Percentiles rank a stretch among this genome's conserved stretches.
These are phyloP conservation scores for Glycyrrhiza uralensis DNA, from an alignment of 306 rosid species.

Conservation along the genomic window DNA sequence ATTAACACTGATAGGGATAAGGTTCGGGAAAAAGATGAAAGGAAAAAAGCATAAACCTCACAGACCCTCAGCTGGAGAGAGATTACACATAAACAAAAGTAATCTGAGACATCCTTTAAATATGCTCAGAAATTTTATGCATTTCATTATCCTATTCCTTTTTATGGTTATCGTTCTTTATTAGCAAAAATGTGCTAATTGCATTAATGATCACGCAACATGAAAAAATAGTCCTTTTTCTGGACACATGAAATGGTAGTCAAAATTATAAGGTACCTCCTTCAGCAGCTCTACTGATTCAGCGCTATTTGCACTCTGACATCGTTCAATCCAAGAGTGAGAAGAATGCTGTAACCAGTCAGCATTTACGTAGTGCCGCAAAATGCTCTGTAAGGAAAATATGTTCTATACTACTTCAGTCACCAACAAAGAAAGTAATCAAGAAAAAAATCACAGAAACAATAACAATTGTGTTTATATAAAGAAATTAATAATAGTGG, in stretches of 20 bases:
- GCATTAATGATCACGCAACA: conserved; percentile 9
- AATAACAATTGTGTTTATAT: background rate
- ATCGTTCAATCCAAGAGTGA: conserved; percentile 67
- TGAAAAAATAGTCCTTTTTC: conserved; percentile 2
- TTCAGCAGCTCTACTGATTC: conserved; percentile 77
- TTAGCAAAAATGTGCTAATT: conserved; percentile 3
- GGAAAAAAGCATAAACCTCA: no score
- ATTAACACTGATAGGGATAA: no score
- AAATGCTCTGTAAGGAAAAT: conserved; percentile 66
- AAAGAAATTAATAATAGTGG: background rate
- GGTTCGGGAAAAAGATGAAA: no score
- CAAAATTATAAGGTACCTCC: conserved; percentile 64
- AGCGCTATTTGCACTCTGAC: conserved; percentile 77
- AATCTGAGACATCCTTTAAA: background rate
- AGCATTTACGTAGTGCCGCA: conserved; percentile 53
- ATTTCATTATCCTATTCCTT: background rate
- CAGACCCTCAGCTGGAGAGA: background rate
- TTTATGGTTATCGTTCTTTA: background rate
- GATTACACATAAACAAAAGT: background rate
- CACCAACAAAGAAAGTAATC: conserved; percentile 15
- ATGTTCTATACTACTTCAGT: conserved; percentile 3
- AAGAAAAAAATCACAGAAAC: background rate
- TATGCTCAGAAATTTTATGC: conserved; percentile 7
- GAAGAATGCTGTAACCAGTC: conserved; percentile 69
- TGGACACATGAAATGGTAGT: conserved; percentile 18